A percentile compares a stretch with the other conserved stretches of the same genome.
Evolutionary conservation across 805 yeast genomes (phyloP).

Genomic region (Wickerhamiella dianesei): DNA sequence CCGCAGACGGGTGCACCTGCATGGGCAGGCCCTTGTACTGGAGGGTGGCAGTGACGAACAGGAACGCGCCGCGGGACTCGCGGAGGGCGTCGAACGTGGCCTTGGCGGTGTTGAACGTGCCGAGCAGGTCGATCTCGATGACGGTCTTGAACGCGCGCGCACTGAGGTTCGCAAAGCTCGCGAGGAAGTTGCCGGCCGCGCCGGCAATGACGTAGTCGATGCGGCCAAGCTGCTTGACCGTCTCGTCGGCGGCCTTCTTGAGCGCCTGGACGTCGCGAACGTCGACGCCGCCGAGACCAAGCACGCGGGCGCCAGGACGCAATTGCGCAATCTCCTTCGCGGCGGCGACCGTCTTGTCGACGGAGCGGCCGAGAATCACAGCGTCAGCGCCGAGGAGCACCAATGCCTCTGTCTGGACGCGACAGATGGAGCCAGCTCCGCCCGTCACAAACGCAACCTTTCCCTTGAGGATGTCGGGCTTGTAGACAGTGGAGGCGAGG

Average conservation of each 20-base stretch:
- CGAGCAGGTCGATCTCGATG: slow-evolving; percentile 71
- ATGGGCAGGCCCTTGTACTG: slow-evolving; percentile 83
- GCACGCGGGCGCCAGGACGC: slow-evolving; percentile 48
- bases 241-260: slow-evolving; percentile 45
- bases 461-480: slow-evolving; percentile 58
- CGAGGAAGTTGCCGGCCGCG: slow-evolving; percentile 87
- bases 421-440: slow-evolving; percentile 92
- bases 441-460: slow-evolving; percentile 89
- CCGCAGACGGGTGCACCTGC: slow-evolving; percentile 86
- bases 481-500: slow-evolving; percentile 23
- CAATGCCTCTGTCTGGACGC: slow-evolving; percentile 78
- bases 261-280: slow-evolving; percentile 59
- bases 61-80: slow-evolving; percentile 51
- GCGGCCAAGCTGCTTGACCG: slow-evolving; percentile 57
- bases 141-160: slow-evolving; percentile 84
- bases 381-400: slow-evolving; percentile 77
- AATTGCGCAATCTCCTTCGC: slow-evolving; percentile 51
- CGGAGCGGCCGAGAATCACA: slow-evolving; percentile 69
- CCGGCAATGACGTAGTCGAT: slow-evolving; percentile 87
- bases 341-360: slow-evolving; percentile 47
- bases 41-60: slow-evolving; percentile 79
- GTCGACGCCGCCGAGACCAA: slow-evolving; percentile 62
- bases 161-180: slow-evolving; percentile 65
- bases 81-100: slow-evolving; percentile 58
- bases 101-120: slow-evolving; percentile 80